Evolutionary conservation across 352 stramenopile species (phyloP).

Genomic region (Pythium volutum): DNA sequence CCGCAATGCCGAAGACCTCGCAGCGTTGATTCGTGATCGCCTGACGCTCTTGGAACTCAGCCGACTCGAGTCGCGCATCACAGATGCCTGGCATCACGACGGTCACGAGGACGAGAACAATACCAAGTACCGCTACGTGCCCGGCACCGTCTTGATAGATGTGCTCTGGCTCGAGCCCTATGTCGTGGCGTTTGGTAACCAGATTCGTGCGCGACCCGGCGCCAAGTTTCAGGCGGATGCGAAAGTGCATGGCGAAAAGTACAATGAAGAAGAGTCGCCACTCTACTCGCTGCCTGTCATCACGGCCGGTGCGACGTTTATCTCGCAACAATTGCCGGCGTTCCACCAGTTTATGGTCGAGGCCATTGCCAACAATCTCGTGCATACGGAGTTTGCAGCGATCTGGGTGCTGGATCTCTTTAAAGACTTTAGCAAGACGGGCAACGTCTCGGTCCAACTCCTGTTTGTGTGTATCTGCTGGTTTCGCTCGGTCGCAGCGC

Average conservation of each 20-base stretch:
- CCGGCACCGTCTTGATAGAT: neutral
- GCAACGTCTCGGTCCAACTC: neutral
- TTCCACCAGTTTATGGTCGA: neutral
- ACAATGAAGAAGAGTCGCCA: neutral
- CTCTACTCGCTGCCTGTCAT: too few relatives aligned
- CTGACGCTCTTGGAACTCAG: neutral
- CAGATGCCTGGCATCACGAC: too few relatives aligned
- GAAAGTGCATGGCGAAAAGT: neutral
- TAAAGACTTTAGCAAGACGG: neutral
- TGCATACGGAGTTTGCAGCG: too few relatives aligned
- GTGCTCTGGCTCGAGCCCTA: neutral
- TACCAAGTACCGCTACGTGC: conserved; percentile 1
- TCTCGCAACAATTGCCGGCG: too few relatives aligned
- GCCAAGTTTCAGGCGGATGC: too few relatives aligned
- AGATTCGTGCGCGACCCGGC: too few relatives aligned
- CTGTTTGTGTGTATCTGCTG: conserved; percentile 4
- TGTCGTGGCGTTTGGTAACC: too few relatives aligned
- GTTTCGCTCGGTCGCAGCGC: conserved; percentile 1
- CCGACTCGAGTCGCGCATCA: too few relatives aligned
- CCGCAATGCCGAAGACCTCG: neutral
- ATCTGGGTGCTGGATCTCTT: neutral
- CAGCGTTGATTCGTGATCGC: neutral
- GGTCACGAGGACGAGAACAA: neutral
- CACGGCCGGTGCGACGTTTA: too few relatives aligned
- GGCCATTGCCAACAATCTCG: too few relatives aligned